Evolutionary conservation across 805 yeast genomes (phyloP).

Genomic region (Starmera dryadoides): DNA sequence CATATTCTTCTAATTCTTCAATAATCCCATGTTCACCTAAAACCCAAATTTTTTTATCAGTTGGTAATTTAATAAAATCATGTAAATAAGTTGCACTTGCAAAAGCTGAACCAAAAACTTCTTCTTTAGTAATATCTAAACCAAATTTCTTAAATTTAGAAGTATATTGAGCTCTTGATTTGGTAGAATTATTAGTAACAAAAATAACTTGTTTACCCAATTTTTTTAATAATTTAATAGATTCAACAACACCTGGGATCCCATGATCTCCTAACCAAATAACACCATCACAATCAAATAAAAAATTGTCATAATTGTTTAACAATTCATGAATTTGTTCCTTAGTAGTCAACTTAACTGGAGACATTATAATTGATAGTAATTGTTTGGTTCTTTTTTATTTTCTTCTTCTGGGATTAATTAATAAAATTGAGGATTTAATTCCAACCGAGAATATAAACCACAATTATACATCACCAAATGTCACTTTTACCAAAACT

Average conservation of each 20-base stretch:
- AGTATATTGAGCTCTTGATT: slow-evolving; percentile 73
- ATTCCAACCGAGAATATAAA: not conserved
- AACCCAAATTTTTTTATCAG: slow-evolving; percentile 77
- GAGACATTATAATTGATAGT: slow-evolving; percentile 1
- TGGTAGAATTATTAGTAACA: slow-evolving; percentile 94
- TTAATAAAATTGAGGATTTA: too few relatives aligned
- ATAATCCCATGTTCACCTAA: slow-evolving; percentile 85
- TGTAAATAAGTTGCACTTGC: slow-evolving; percentile 85
- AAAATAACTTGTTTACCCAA: slow-evolving; percentile 67
- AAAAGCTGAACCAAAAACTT: slow-evolving; percentile 87
- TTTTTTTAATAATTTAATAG: slow-evolving; percentile 49
- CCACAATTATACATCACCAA: not conserved
- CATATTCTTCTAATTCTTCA: slow-evolving; percentile 68
- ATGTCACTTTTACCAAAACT: not conserved
- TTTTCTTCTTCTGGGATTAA: too few relatives aligned
- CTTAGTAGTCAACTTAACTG: slow-evolving; percentile 40
- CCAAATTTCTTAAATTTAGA: slow-evolving; percentile 62
- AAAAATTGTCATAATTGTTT: slow-evolving; percentile 68
- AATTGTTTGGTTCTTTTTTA: not conserved
- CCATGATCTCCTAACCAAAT: slow-evolving; percentile 85
- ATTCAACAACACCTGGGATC: slow-evolving; percentile 73
- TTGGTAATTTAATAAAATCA: slow-evolving; percentile 67
- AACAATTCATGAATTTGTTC: slow-evolving; percentile 48
- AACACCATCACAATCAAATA: slow-evolving; percentile 97
- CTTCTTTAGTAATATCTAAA: slow-evolving; percentile 39